Base-by-base conservation (phyloP, 2,329 filamentous ascomycete genomes). In the Didymosphaeria variabile region DNA sequence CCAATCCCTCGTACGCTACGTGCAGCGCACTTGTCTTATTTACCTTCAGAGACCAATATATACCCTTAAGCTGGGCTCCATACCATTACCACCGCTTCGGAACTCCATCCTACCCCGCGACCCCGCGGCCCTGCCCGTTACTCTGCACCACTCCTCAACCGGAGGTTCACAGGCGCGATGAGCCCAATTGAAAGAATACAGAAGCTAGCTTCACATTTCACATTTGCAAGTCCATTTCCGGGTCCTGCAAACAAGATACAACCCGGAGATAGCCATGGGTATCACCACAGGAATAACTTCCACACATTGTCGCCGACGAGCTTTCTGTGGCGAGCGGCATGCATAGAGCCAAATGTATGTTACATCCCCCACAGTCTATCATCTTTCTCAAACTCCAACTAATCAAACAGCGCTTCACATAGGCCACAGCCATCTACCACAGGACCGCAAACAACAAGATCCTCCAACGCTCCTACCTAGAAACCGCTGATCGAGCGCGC, bases 271-370 rank as follows among this genome's bases (percentile, higher is more conserved):
- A 76, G 72, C 52, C 74, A 77, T 66, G 72, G 76, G 49, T 79
- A 77, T 59, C 80, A 82, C 62, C 83, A 82, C 66, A 78, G 70
- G 60, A 83, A 82, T 72, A 88, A 93, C 77, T 86, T 91, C 71
- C 91, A 94, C 79, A 88, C 90, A 17, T 87, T 98, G 32, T 94
- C 92, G 1, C 94, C 94, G 0, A 97, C 94, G 2, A 90, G 88
- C 78, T 97, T 97, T 77, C 83, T 97, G 23, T 91, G 92, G 67
- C 90, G 94, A 56, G 93, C 94, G 19, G 94, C 94, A 7, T 84
- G 87, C 49, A 95, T 98, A 72, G 94, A 97, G 79, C 94, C 94
- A 6, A 83, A 94, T 73, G 86, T 87, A 71, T 66, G 80, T 61
- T 23, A n/a, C 32, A 19, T 42, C 3, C 13, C n/a, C 9, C 10